A percentile compares a stretch with the other conserved stretches of the same genome.
Evolutionary conservation across 495 filamentous ascomycete genomes (phyloP).

Genomic region (Daldinia decipiens): DNA sequence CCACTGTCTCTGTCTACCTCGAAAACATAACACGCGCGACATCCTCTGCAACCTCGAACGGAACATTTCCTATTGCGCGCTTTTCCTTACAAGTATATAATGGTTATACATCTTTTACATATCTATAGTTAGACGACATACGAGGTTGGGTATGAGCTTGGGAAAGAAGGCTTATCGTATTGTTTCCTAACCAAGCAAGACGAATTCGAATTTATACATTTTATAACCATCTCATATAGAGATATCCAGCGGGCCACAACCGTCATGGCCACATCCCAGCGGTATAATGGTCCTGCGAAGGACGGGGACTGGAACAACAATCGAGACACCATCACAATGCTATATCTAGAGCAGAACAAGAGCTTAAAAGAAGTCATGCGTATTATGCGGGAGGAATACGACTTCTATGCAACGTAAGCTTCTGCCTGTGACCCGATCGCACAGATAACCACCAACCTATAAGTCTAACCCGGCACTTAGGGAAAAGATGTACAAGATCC

Average conservation of each 20-base stretch:
- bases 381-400: constrained; percentile 42
- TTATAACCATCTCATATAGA: constrained; percentile 26
- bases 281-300: constrained; percentile 35
- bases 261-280: constrained; percentile 23
- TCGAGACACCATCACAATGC: constrained; percentile 36
- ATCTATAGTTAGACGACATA: constrained; percentile 7
- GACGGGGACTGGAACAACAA: constrained; percentile 42
- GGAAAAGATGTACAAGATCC: constrained; percentile 44
- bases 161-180: constrained; percentile 12
- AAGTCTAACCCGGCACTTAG: constrained; percentile 21
- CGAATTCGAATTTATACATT: background rate
- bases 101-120: constrained; percentile 8
- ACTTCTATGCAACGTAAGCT: constrained; percentile 45
- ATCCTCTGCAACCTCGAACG: constrained; percentile 17
- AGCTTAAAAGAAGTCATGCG: constrained; percentile 44
- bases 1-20: background rate
- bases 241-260: background rate
- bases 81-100: constrained; percentile 8
- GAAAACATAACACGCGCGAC: constrained; percentile 6
- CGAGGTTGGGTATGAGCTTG: background rate
- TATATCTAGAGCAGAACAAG: constrained; percentile 44
- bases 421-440: background rate
- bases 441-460: background rate
- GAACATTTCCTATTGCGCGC: background rate
- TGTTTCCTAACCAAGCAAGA: constrained; percentile 1